Evolutionary conservation across 1,284 basidiomycete species (phyloP).

Genomic region (Xerocomus nothofagi): DNA sequence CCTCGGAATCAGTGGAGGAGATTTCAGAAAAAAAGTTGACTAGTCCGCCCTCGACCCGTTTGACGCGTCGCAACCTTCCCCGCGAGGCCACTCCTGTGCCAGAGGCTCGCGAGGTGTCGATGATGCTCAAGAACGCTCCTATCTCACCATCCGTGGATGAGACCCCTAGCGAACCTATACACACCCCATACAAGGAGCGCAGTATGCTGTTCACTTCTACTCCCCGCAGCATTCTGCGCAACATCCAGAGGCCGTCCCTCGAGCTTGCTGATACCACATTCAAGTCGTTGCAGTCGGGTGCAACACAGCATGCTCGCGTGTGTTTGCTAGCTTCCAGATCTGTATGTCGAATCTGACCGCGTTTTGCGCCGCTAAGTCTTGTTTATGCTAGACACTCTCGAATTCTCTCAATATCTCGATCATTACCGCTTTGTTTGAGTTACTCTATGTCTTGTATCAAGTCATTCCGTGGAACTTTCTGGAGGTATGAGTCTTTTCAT

Average conservation of each 20-base stretch:
- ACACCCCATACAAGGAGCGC: slow-evolving; percentile 24
- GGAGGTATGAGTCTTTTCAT: slow-evolving; percentile 33
- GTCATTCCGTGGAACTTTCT: slow-evolving; percentile 48
- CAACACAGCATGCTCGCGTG: slow-evolving; percentile 18
- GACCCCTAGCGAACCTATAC: slow-evolving; percentile 34
- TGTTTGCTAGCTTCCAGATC: slow-evolving; percentile 41
- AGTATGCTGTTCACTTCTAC: slow-evolving; percentile 26
- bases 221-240: slow-evolving; percentile 30
- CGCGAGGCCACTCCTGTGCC: slow-evolving; percentile 47
- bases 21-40: slow-evolving; percentile 19
- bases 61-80: slow-evolving; percentile 34
- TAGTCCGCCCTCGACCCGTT: slow-evolving; percentile 26
- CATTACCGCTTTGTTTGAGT: slow-evolving; percentile 45
- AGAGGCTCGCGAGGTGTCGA: slow-evolving; percentile 49
- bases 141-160: slow-evolving; percentile 34
- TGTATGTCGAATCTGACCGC: slow-evolving; percentile 33
- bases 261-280: slow-evolving; percentile 37
- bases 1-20: slow-evolving; percentile 15
- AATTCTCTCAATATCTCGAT: slow-evolving; percentile 55
- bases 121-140: slow-evolving; percentile 48
- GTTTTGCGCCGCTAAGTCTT: slow-evolving; percentile 5
- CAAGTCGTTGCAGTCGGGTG: slow-evolving; percentile 30
- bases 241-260: slow-evolving; percentile 21
- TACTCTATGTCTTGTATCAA: slow-evolving; percentile 45
- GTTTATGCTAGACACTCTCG: slow-evolving; percentile 48